phyloP scores from a whole-genome alignment of 2,329 filamentous ascomycete species.

The Alternaria ventricosa region DNA sequence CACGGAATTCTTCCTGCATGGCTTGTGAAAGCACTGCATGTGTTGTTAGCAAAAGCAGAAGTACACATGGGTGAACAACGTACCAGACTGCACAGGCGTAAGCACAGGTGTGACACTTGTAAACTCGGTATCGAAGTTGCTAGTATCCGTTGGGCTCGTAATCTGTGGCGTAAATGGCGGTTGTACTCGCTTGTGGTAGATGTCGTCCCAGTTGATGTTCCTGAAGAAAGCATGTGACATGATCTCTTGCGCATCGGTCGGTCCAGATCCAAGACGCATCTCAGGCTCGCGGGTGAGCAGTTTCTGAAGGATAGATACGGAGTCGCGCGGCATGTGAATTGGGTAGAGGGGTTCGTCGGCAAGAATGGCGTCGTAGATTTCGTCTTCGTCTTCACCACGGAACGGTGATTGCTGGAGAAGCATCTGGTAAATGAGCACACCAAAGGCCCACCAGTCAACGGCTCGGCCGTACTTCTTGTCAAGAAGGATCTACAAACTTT shows the following conservation, averaged over 20 bases:
- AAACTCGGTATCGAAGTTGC: constrained; percentile 98
- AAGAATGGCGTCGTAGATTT: constrained; percentile 98
- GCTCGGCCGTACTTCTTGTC: constrained; percentile 98
- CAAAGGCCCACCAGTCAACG: constrained; percentile 99
- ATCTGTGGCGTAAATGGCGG: constrained; percentile 91
- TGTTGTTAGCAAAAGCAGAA: constrained; percentile 15
- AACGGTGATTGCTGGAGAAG: constrained; percentile 98
- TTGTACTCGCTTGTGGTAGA: constrained; percentile 91
- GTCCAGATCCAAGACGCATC: constrained; percentile 87
- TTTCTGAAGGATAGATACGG: constrained; percentile 97
- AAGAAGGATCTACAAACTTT: constrained; percentile 73
- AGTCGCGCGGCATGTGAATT: constrained; percentile 98
- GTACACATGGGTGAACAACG: constrained; percentile 46
- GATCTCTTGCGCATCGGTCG: constrained; percentile 96
- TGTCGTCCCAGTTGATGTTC: constrained; percentile 98
- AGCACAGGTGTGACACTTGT: constrained; percentile 97
- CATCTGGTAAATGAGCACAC: constrained; percentile 99
- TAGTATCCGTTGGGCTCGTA: constrained; percentile 94
- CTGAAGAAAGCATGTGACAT: constrained; percentile 99
- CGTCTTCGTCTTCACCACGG: constrained; percentile 97
- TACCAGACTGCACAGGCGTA: constrained; percentile 96
- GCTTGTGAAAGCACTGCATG: constrained; percentile 86
- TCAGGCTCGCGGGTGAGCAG: constrained; percentile 94
- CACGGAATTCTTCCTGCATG: constrained; percentile 99
- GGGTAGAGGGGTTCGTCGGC: constrained; percentile 97